Evolutionary conservation across 2,329 filamentous ascomycete genomes (phyloP).

Genomic region (Colletotrichum scovillei): DNA sequence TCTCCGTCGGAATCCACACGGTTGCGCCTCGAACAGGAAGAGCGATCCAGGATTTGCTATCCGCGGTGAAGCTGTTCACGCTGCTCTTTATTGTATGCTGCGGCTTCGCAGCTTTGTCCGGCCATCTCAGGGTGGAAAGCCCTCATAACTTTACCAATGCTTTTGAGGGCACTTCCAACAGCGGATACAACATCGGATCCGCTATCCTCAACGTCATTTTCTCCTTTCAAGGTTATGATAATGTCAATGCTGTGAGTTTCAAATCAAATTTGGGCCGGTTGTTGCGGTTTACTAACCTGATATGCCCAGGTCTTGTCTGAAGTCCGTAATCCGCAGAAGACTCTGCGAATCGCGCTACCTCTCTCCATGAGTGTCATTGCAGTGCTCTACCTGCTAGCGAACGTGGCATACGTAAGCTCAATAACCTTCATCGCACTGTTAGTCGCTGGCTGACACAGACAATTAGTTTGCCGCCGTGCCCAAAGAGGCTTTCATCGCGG

Average conservation of each 20-base stretch:
- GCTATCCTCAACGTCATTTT: constrained; percentile 32
- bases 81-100: constrained; percentile 33
- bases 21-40: constrained; percentile 24
- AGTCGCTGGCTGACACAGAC: background rate
- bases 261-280: too few species aligned
- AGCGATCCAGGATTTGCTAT: constrained; percentile 21
- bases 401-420: constrained; percentile 24
- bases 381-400: constrained; percentile 27
- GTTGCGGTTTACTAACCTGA: background rate
- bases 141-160: constrained; percentile 24
- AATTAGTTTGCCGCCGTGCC: constrained; percentile 28
- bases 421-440: fast-evolving
- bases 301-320: constrained; percentile 11
- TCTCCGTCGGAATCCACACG: constrained; percentile 25
- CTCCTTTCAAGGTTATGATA: constrained; percentile 31
- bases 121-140: constrained; percentile 19
- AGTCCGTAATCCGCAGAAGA: constrained; percentile 33
- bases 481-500: constrained; percentile 31
- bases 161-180: constrained; percentile 25
- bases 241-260: constrained; percentile 22
- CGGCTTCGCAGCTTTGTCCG: constrained; percentile 26
- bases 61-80: constrained; percentile 28
- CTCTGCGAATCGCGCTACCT: constrained; percentile 20
- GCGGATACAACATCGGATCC: constrained; percentile 31
- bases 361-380: constrained; percentile 27